Conservation (phyloP, 1,284 basidiomycete genomes). For the Irpex sp. region DNA sequence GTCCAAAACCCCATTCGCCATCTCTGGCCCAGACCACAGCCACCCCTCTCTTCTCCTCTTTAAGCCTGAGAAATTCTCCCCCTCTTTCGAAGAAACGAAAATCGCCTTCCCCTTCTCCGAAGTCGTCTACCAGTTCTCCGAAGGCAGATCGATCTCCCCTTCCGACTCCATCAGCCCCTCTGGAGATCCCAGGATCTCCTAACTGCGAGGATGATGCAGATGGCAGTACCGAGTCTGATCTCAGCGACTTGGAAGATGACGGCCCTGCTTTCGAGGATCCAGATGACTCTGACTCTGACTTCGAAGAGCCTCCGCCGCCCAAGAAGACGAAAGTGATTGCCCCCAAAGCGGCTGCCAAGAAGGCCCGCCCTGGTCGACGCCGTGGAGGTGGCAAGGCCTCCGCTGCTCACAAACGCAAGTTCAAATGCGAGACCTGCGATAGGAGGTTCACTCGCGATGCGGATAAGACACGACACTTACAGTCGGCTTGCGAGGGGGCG, state of each 20-base stretch:
- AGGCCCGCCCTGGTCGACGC: not conserved
- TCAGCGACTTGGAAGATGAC: not conserved
- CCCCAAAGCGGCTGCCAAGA: not conserved
- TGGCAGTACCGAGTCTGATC: not conserved
- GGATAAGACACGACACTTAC: conserved; percentile 10
- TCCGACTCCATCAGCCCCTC: too few species aligned
- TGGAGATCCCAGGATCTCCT: not conserved
- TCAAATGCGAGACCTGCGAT: conserved; percentile 5
- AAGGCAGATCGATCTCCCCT: not conserved
- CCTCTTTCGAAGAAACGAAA: not conserved
- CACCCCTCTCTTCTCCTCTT: not conserved
- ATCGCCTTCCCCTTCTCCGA: not conserved
- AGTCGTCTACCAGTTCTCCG: not conserved
- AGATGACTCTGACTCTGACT: conserved; percentile 6
- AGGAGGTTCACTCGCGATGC: conserved; percentile 6
- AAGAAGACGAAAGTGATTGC: not conserved
- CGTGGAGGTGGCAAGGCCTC: not conserved
- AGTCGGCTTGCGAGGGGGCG: not conserved
- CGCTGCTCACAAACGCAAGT: not conserved
- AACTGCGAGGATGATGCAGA: not conserved
- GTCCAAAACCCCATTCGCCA: not conserved
- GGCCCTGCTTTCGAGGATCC: not conserved
- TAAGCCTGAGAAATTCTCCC: not conserved
- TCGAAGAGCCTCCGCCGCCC: not conserved
- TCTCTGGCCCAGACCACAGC: not conserved